Evolutionary conservation across 1,139 yeast genomes (phyloP).

Genomic region (Zygotorulaspora mrakii): DNA sequence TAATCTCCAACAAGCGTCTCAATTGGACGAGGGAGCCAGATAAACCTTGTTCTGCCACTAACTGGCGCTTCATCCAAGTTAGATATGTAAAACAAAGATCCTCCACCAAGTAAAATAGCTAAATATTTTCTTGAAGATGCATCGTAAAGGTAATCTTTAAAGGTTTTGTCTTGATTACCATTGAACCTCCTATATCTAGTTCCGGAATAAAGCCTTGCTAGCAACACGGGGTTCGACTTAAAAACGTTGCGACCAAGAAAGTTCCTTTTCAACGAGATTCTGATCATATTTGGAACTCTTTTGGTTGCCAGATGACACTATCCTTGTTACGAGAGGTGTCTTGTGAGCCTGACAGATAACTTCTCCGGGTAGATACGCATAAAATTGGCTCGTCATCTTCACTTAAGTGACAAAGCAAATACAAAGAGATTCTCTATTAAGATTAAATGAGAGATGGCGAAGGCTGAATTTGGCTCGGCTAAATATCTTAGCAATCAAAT

Average conservation of each 20-base stretch:
- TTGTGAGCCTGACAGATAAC: too few relatives aligned
- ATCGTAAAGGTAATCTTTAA: conserved; percentile 24
- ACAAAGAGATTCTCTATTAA: not conserved
- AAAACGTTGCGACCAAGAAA: not conserved
- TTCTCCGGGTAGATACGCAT: too few relatives aligned
- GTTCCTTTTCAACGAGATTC: not conserved
- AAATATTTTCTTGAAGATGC: conserved; percentile 30
- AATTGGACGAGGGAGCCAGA: conserved; percentile 66
- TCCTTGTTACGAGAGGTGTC: too few relatives aligned
- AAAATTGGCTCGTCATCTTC: too few relatives aligned
- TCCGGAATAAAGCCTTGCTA: conserved; percentile 9
- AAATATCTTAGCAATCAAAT: conserved; percentile 72
- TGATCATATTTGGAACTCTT: too few relatives aligned
- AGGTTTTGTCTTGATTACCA: conserved; percentile 20
- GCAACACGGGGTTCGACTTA: not conserved
- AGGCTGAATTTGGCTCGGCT: conserved; percentile 79
- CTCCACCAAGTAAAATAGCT: conserved; percentile 33
- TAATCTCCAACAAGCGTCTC: conserved; percentile 67
- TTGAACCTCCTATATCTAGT: conserved; percentile 34
- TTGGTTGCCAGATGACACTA: too few relatives aligned
- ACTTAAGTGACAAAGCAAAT: too few relatives aligned
- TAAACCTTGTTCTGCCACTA: conserved; percentile 66
- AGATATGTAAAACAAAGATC: conserved; percentile 53
- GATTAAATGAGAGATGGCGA: conserved; percentile 41
- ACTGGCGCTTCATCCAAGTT: conserved; percentile 81